Conservation (phyloP, 441 rosid species). For the Geranium incanum region DNA sequence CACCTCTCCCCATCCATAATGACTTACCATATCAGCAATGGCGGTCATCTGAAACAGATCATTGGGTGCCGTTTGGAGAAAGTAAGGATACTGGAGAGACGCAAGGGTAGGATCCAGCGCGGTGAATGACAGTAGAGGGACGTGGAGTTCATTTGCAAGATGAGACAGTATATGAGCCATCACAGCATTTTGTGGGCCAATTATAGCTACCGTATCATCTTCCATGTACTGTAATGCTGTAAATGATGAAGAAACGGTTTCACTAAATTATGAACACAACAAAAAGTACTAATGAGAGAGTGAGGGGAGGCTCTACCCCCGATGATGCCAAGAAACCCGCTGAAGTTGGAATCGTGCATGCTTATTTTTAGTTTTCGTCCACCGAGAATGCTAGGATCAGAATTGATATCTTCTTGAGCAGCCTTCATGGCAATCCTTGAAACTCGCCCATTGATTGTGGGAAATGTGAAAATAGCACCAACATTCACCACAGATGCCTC, state of each 20-base stretch:
- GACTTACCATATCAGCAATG: conserved; percentile 54
- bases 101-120: conserved; percentile 79
- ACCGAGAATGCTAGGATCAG: conserved; percentile 50
- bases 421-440: conserved; percentile 61
- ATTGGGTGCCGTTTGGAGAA: conserved; percentile 61
- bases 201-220: conserved; percentile 61
- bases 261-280: conserved; percentile 6
- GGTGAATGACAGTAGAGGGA: conserved; percentile 67
- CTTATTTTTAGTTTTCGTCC: conserved; percentile 41
- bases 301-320: conserved; percentile 39
- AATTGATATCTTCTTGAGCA: conserved; percentile 67
- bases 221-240: conserved; percentile 73
- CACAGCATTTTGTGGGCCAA: conserved; percentile 74
- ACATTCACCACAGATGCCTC: conserved; percentile 46
- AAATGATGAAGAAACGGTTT: neutral
- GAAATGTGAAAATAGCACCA: conserved; percentile 53
- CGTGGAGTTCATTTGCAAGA: conserved; percentile 52
- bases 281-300: neutral
- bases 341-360: conserved; percentile 53
- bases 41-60: conserved; percentile 85
- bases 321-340: conserved; percentile 62
- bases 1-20: conserved; percentile 78
- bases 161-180: conserved; percentile 65
- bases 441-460: conserved; percentile 50
- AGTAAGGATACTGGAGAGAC: conserved; percentile 74